Percentiles rank a stretch among this genome's conserved stretches.
phyloP scores from a whole-genome alignment of 2,329 filamentous ascomycete genomes.

The Penicillium crustosum region DNA sequence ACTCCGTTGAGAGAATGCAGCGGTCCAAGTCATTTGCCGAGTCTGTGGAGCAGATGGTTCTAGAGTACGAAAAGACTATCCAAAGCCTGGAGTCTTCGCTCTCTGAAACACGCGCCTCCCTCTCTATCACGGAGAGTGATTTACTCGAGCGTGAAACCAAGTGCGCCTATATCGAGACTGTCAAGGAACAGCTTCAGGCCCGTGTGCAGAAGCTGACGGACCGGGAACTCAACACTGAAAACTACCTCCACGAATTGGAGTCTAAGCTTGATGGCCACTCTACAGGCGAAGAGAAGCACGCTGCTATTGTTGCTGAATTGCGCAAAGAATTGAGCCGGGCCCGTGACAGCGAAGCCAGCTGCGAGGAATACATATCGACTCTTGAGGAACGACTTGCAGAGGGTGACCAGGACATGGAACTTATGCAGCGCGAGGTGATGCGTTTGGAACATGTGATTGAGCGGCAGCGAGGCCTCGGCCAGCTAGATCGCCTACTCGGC shows the following conservation, averaged over 20 bases:
- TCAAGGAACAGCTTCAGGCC: slow-evolving; percentile 83
- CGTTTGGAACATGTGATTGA: slow-evolving; percentile 92
- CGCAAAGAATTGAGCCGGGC: slow-evolving; percentile 87
- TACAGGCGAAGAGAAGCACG: slow-evolving; percentile 88
- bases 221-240: slow-evolving; percentile 86
- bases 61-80: slow-evolving; percentile 99
- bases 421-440: slow-evolving; percentile 96
- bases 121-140: slow-evolving; percentile 80
- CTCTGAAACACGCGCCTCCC: slow-evolving; percentile 78
- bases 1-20: slow-evolving; percentile 84
- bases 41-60: slow-evolving; percentile 90
- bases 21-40: slow-evolving; percentile 94
- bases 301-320: slow-evolving; percentile 78
- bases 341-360: slow-evolving; percentile 84
- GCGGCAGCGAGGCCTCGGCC: slow-evolving; percentile 89
- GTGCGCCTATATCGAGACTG: slow-evolving; percentile 87
- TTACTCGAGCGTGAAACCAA: slow-evolving; percentile 92
- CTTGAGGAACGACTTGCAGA: slow-evolving; percentile 93
- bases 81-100: slow-evolving; percentile 89
- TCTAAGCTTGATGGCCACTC: slow-evolving; percentile 85
- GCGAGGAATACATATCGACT: slow-evolving; percentile 96
- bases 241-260: slow-evolving; percentile 89
- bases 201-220: slow-evolving; percentile 92
- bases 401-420: slow-evolving; percentile 89
- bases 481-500: slow-evolving; percentile 86